Evolutionary conservation across 306 rosid species (phyloP).

Genomic region (Cicer bijugum): DNA sequence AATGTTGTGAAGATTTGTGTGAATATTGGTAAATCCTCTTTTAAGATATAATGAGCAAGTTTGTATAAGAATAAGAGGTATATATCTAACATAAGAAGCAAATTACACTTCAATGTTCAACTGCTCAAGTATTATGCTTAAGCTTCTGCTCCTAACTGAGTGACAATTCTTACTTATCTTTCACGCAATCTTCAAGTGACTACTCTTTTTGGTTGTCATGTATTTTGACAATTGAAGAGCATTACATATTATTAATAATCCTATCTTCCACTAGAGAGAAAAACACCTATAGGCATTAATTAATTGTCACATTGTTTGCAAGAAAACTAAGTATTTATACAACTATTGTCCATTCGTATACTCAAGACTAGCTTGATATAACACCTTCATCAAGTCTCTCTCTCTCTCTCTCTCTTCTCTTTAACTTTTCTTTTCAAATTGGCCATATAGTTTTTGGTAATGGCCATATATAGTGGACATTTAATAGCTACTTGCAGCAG

Average conservation of each 20-base stretch:
- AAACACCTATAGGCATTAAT: background rate
- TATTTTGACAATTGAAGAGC: constrained; percentile 4
- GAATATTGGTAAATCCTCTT: too few species aligned
- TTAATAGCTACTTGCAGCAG: background rate
- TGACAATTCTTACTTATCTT: background rate
- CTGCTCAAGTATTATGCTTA: background rate
- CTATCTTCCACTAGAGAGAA: background rate
- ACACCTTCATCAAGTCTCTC: background rate
- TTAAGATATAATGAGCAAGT: too few species aligned
- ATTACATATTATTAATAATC: background rate
- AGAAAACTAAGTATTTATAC: background rate
- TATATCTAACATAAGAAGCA: too few species aligned
- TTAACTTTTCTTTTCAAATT: background rate
- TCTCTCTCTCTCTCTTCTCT: background rate
- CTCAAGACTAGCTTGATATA: background rate
- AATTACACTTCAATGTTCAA: background rate
- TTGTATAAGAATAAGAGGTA: too few species aligned
- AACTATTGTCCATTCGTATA: background rate
- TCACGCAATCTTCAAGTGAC: constrained; percentile 15
- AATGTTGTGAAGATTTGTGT: too few species aligned
- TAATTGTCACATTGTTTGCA: background rate
- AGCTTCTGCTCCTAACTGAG: background rate
- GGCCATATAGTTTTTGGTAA: background rate
- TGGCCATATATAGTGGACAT: background rate
- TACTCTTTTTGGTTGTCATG: background rate